Evolutionary conservation across 306 rosid genomes (phyloP).

Genomic region (Pterocarpus macrocarpus): DNA sequence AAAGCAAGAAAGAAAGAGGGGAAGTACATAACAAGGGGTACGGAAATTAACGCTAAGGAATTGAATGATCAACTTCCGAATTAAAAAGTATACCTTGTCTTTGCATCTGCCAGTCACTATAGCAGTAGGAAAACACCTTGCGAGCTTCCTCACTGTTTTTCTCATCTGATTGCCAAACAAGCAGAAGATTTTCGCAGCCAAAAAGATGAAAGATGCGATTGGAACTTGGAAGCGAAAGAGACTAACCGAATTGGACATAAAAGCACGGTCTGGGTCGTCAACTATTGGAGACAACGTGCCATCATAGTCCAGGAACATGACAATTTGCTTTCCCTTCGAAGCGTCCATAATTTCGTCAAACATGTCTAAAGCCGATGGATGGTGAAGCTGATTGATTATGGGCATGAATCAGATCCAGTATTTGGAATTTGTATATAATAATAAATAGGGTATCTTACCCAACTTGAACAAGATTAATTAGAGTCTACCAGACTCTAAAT

Average conservation of each 20-base stretch:
- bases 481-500: neutral
- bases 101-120: constrained; percentile 90
- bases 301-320: constrained; percentile 85
- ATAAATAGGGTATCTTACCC: no score
- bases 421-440: neutral
- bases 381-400: constrained; percentile 56
- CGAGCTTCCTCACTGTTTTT: constrained; percentile 71
- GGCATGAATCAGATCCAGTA: constrained; percentile 28
- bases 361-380: constrained; percentile 85
- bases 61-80: no score
- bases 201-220: neutral
- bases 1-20: neutral
- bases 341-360: constrained; percentile 75
- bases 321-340: constrained; percentile 81
- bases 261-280: constrained; percentile 85
- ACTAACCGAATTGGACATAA: constrained; percentile 78
- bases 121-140: constrained; percentile 84
- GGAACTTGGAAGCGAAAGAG: neutral
- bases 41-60: neutral
- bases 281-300: constrained; percentile 91
- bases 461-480: no score
- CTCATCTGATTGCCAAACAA: constrained; percentile 68
- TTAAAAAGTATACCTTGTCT: constrained; percentile 73
- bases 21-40: neutral
- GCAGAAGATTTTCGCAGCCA: no score